Percentiles rank a stretch among this genome's conserved stretches.
phyloP scores from a whole-genome alignment of 2,329 filamentous ascomycete genomes.

The Ophiostoma sp. region DNA sequence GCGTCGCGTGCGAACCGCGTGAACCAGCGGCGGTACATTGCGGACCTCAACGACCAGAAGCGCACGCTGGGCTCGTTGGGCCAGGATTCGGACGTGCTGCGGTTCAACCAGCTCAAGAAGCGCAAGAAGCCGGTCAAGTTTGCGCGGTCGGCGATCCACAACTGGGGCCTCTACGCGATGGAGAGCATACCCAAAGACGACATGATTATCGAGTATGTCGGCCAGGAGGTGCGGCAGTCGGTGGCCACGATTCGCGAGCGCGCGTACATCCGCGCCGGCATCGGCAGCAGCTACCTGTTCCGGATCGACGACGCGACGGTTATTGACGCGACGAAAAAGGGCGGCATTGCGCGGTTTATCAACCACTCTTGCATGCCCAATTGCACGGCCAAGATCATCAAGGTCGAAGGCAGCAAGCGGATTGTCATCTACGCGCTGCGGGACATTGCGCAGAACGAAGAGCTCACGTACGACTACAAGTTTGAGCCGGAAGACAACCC shows the following conservation, averaged over 20 bases:
- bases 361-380: conserved; percentile 98
- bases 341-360: conserved; percentile 96
- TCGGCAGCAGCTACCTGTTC: conserved; percentile 96
- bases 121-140: conserved; percentile 99
- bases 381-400: conserved; percentile 98
- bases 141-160: conserved; percentile 94
- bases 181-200: conserved; percentile 96
- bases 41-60: conserved; percentile 93
- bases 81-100: conserved; percentile 79
- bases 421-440: conserved; percentile 98
- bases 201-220: conserved; percentile 99
- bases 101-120: conserved; percentile 99
- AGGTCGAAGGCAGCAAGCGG: conserved; percentile 93
- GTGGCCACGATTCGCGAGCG: conserved; percentile 95
- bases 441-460: conserved; percentile 92
- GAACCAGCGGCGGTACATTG: conserved; percentile 89
- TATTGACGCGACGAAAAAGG: conserved; percentile 96
- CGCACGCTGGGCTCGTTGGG: conserved; percentile 57
- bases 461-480: conserved; percentile 99
- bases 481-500: conserved; percentile 96
- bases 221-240: conserved; percentile 92
- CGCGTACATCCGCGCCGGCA: conserved; percentile 89
- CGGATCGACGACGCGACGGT: conserved; percentile 97
- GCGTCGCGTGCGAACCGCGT: conserved; percentile 82
- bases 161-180: conserved; percentile 96